A percentile compares a stretch with the other conserved stretches of the same genome.
Conservation (phyloP, 768 basidiomycete species). For the Kockovaella imperatae region DNA sequence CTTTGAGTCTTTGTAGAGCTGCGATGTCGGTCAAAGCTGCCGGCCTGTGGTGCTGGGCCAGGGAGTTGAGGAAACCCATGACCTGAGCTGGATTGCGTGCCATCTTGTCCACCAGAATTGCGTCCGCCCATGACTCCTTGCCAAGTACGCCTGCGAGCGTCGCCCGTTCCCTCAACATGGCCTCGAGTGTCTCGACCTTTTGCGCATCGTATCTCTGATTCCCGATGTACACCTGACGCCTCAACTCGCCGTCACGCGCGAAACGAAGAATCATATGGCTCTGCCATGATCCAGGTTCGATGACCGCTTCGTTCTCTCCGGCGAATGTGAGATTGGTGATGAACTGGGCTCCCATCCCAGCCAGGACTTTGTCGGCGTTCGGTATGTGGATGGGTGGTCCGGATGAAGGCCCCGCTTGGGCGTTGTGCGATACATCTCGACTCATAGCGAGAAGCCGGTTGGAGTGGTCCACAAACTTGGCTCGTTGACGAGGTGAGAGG, state of each 20-base stretch:
- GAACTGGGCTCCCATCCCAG: constrained; percentile 41
- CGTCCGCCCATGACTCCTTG: constrained; percentile 73
- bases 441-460: constrained; percentile 83
- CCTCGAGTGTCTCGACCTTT: constrained; percentile 70
- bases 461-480: constrained; percentile 78
- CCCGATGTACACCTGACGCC: constrained; percentile 74
- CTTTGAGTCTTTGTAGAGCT: constrained; percentile 59
- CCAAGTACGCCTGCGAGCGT: constrained; percentile 80
- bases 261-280: constrained; percentile 90
- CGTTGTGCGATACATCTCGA: constrained; percentile 59
- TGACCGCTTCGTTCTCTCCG: no score
- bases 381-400: constrained; percentile 38
- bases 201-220: constrained; percentile 61
- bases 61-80: constrained; percentile 68
- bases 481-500: constrained; percentile 66
- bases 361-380: constrained; percentile 32
- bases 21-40: constrained; percentile 65
- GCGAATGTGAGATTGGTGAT: constrained; percentile 28
- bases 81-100: constrained; percentile 91
- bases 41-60: constrained; percentile 71
- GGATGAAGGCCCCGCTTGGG: constrained; percentile 20
- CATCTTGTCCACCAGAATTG: constrained; percentile 92
- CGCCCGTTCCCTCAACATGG: constrained; percentile 64
- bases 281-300: constrained; percentile 80
- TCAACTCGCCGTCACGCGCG: constrained; percentile 73